A percentile compares a stretch with the other conserved stretches of the same genome.
Evolutionary conservation across 2,329 filamentous ascomycete genomes (phyloP).

Genomic region (Onygena corvina): DNA sequence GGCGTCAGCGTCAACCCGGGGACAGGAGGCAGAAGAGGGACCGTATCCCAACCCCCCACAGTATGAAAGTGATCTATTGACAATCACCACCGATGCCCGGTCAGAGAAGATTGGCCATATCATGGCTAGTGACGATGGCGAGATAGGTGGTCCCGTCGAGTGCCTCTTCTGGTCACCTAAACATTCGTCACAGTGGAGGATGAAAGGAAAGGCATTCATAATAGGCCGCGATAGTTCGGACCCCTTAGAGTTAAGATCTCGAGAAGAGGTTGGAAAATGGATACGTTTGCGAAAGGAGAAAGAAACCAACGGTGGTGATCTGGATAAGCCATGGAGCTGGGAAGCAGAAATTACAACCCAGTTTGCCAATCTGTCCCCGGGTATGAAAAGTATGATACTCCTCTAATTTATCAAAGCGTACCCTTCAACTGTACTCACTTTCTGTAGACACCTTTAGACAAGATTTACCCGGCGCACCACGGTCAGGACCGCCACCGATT

Average conservation of each 20-base stretch:
- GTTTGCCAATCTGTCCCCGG: conserved; percentile 77
- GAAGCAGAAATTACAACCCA: conserved; percentile 66
- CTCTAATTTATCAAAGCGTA: no score
- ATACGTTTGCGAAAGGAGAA: conserved; percentile 36
- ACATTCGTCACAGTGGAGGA: conserved; percentile 66
- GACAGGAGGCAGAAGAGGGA: neutral
- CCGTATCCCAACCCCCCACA: conserved; percentile 47
- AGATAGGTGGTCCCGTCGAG: conserved; percentile 62
- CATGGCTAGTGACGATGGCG: conserved; percentile 43
- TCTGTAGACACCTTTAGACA: conserved; percentile 54
- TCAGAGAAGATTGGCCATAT: conserved; percentile 76
- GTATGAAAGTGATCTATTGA: conserved; percentile 65
- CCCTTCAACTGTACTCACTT: no score
- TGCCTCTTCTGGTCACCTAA: conserved; percentile 69
- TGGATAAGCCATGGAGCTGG: conserved; percentile 56
- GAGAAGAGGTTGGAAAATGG: conserved; percentile 49
- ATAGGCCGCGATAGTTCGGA: conserved; percentile 55
- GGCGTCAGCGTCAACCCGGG: conserved; percentile 12
- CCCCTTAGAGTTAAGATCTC: conserved; percentile 33
- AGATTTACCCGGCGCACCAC: conserved; percentile 53
- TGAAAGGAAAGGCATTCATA: conserved; percentile 65
- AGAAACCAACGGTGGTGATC: conserved; percentile 19
- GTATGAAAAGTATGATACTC: conserved; percentile 52
- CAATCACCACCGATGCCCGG: conserved; percentile 75
- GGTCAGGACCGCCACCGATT: conserved; percentile 34